Conservation (phyloP, 2,329 filamentous ascomycete genomes). For the Kalmusia sp. region DNA sequence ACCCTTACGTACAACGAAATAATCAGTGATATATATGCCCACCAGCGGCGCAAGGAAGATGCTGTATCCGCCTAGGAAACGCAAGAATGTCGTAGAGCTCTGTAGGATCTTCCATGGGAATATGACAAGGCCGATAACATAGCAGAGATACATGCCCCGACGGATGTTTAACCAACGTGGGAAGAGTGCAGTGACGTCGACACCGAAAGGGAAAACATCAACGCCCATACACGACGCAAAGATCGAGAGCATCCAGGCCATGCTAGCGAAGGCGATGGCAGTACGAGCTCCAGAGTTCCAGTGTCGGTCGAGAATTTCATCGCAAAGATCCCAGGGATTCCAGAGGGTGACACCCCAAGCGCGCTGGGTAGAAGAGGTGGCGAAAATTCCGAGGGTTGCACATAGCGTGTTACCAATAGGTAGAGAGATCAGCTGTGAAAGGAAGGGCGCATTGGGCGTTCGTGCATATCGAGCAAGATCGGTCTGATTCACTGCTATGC, state of each 20-base stretch:
- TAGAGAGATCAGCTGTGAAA: too few species aligned
- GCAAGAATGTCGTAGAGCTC: too few species aligned
- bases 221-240: conserved; percentile 50
- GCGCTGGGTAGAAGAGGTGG: conserved; percentile 5
- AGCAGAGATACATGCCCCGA: conserved; percentile 48
- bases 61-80: conserved; percentile 23
- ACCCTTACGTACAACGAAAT: conserved; percentile 23
- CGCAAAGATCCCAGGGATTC: conserved; percentile 8
- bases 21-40: conserved; percentile 20
- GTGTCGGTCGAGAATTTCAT: conserved; percentile 13
- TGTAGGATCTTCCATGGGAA: conserved; percentile 38
- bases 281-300: conserved; percentile 40
- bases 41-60: conserved; percentile 30
- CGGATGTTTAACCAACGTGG: conserved; percentile 51
- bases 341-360: conserved; percentile 8
- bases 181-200: conserved; percentile 47
- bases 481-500: conserved; percentile 15
- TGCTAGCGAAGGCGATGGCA: conserved; percentile 43
- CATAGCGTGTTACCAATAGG: too few species aligned
- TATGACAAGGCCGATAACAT: conserved; percentile 39
- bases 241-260: conserved; percentile 38
- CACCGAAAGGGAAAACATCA: conserved; percentile 48
- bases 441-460: too few species aligned
- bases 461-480: conserved; percentile 16
- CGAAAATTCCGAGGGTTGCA: too few species aligned